These are phyloP conservation scores for Nosema muscidifuracis DNA, from an alignment of 371 early-diverging fungal genomes.

Conservation along the genomic window DNA sequence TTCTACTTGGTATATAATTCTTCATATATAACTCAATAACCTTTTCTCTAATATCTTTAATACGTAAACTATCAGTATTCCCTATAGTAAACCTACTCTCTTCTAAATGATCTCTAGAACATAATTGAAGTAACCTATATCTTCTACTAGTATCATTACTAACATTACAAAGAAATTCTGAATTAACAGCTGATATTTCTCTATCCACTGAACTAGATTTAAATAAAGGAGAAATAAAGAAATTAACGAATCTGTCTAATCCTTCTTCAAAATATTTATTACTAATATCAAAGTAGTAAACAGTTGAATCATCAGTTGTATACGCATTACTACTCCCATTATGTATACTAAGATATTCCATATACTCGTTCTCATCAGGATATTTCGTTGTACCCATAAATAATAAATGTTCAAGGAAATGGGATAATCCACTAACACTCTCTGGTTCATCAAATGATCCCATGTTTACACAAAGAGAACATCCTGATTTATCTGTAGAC, in stretches of 20 bases:
- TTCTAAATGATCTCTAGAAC: slow-evolving; percentile 14
- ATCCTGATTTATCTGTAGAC: slow-evolving; percentile 48
- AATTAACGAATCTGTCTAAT: slow-evolving; percentile 68
- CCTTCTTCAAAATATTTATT: slow-evolving; percentile 75
- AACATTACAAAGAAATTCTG: slow-evolving; percentile 56
- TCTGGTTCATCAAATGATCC: slow-evolving; percentile 69
- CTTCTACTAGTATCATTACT: slow-evolving; percentile 40
- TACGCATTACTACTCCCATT: slow-evolving; percentile 88
- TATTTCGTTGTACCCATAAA: slow-evolving; percentile 69
- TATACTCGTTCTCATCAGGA: slow-evolving; percentile 55
- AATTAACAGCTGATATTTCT: slow-evolving; percentile 60
- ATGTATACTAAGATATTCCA: slow-evolving; percentile 72
- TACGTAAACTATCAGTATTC: slow-evolving; percentile 41
- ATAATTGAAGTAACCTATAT: slow-evolving; percentile 28
- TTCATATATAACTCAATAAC: slow-evolving; percentile 48
- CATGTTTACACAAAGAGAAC: slow-evolving; percentile 69
- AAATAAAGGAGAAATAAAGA: slow-evolving; percentile 60
- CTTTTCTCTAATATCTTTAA: slow-evolving; percentile 42
- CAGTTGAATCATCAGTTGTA: slow-evolving; percentile 75
- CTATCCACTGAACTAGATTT: slow-evolving; percentile 49
- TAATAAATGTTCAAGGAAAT: slow-evolving; percentile 91
- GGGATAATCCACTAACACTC: slow-evolving; percentile 79
- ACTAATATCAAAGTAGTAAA: slow-evolving; percentile 86
- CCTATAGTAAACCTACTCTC: slow-evolving; percentile 51
- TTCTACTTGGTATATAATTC: slow-evolving; percentile 48